Evolutionary conservation across 2,329 filamentous ascomycete species (phyloP), one percentile per base, ranked within the genome.

Genomic region (Apiospora hydei): DNA sequence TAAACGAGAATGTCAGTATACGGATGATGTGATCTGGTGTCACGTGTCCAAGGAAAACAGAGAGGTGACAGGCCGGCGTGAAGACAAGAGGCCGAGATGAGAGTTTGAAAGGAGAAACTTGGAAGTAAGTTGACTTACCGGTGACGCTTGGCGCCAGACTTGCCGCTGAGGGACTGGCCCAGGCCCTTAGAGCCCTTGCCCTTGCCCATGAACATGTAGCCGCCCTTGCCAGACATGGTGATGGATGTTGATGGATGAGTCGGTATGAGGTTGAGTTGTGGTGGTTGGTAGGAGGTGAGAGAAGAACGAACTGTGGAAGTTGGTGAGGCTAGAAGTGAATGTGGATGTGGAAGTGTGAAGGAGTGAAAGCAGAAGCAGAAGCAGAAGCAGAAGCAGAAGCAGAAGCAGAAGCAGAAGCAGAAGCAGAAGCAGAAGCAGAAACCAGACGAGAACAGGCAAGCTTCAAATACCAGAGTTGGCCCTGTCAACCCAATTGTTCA

Each of bases 141-240:
- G 61, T 73, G 72, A 30, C 72, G 72, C 44, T 73, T 73, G 5
- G 72, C 72, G n/a, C 72, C 72, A 4, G 24, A 47, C 64, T 73
- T 73, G 38, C 72, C 72, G 21, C 71, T 61, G 0, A 71, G 30
- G 21, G 57, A 64, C 8, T 41, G 30, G 24, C 72, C 72, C 13
- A 73, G 43, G n/a, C 70, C 71, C 26, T 71, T 67, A 3, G n/a
- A 41, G 34, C 72, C 72, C 30, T 70, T 70, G 26, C 72, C 72
- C 68, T 69, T 69, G 11, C 47, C 68, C 24, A 30, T 38, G 34
- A 38, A 38, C 66, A 68, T 47, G 66, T 46, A 64, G 4, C 18
- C 30, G 4, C 53, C 57, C 34, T 64, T 64, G 18, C 57, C 57
- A 38, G 57, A 64, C 57, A 64, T 64, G 34, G 41, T 41, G 57